Conservation (phyloP, 352 stramenopile genomes). For the Blastocystis sp. region DNA sequence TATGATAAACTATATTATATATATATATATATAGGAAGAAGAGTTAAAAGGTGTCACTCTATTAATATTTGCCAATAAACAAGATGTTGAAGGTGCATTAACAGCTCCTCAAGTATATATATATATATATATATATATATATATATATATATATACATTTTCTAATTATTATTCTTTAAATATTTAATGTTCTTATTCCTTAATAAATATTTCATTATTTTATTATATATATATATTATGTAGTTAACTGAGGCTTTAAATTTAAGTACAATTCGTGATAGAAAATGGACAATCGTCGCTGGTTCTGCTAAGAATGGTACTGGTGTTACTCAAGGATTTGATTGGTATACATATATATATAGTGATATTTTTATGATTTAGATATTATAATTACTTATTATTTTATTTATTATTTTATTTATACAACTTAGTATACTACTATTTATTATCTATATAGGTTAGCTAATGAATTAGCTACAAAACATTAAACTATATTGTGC, state of each 20-base stretch:
- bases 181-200: neutral
- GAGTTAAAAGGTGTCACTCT: conserved; percentile 93
- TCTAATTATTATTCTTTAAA: neutral
- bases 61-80: conserved; percentile 98
- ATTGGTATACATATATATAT: too few relatives aligned
- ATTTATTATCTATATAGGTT: too few relatives aligned
- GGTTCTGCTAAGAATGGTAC: conserved; percentile 85
- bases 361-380: conserved; percentile 40
- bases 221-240: neutral
- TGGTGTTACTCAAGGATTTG: conserved; percentile 95
- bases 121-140: neutral
- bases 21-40: conserved; percentile 63
- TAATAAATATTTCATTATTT: neutral
- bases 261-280: conserved; percentile 84
- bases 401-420: neutral
- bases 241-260: conserved; percentile 89
- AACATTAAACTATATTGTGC: conserved; percentile 2
- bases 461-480: conserved; percentile 1
- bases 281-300: conserved; percentile 98
- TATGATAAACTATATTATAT: neutral
- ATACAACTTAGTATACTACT: neutral
- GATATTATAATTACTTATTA: conserved; percentile 1
- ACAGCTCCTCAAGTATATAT: conserved; percentile 41
- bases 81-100: conserved; percentile 83
- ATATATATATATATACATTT: conserved; percentile 16